Conservation (phyloP, 805 yeast genomes). For the Ogataea nonfermentans region DNA sequence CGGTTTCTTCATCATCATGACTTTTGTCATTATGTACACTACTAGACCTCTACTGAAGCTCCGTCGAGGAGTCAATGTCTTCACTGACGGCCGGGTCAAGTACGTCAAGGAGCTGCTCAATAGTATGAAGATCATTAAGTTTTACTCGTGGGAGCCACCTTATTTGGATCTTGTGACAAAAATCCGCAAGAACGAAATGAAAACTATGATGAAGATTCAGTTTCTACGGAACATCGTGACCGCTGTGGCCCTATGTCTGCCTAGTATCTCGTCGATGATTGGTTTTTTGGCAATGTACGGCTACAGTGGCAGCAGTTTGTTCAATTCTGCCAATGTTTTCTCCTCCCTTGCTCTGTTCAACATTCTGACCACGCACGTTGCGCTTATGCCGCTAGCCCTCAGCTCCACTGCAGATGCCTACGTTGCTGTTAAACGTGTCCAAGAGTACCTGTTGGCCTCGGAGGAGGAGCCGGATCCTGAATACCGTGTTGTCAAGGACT, state of each 20-base stretch:
- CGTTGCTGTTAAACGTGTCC: slow-evolving; percentile 57
- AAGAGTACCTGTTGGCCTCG: slow-evolving; percentile 46
- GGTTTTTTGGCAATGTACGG: slow-evolving; percentile 45
- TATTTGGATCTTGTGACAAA: slow-evolving; percentile 55
- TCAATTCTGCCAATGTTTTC: slow-evolving; percentile 62
- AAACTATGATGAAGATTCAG: slow-evolving; percentile 59
- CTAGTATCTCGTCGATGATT: slow-evolving; percentile 70
- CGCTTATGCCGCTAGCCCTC: slow-evolving; percentile 69
- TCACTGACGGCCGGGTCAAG: slow-evolving; percentile 75
- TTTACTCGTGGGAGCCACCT: slow-evolving; percentile 89
- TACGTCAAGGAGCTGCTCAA: slow-evolving; percentile 75
- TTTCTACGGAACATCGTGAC: slow-evolving; percentile 58
- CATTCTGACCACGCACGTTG: slow-evolving; percentile 57
- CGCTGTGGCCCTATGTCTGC: slow-evolving; percentile 64
- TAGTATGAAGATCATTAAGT: slow-evolving; percentile 79
- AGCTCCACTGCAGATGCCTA: slow-evolving; percentile 67
- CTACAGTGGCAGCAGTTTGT: slow-evolving; percentile 30
- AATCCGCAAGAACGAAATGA: slow-evolving; percentile 62
- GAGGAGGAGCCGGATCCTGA: slow-evolving; percentile 33
- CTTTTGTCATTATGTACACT: slow-evolving; percentile 43
- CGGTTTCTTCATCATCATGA: slow-evolving; percentile 51
- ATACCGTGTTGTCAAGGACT: slow-evolving; percentile 20
- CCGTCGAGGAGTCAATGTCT: slow-evolving; percentile 56
- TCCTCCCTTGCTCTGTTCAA: slow-evolving; percentile 69
- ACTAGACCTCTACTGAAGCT: slow-evolving; percentile 52